phyloP scores from a whole-genome alignment of 2,329 filamentous ascomycete species.

The Arthrobotrys entomopaga region DNA sequence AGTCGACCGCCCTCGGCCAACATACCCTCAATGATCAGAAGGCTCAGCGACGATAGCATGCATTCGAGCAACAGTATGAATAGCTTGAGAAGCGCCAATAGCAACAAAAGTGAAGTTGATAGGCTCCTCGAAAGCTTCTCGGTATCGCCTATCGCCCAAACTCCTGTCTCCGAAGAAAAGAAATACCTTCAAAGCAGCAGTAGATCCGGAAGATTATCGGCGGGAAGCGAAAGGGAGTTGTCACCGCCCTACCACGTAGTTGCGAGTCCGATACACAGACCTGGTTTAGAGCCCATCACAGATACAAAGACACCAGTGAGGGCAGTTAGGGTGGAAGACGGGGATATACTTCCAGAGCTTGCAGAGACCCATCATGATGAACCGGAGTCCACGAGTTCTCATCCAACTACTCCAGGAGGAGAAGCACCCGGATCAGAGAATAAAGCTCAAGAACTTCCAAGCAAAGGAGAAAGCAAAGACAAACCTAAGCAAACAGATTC shows the following conservation, averaged over 20 bases:
- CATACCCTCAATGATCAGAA: slow-evolving; percentile 58
- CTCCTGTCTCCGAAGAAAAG: slow-evolving; percentile 60
- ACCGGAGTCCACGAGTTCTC: neutral
- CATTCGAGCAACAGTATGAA: slow-evolving; percentile 64
- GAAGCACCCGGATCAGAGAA: neutral
- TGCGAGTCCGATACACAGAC: slow-evolving; percentile 34
- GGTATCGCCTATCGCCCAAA: slow-evolving; percentile 67
- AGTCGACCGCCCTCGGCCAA: slow-evolving; percentile 39
- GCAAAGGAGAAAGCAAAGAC: slow-evolving; percentile 16
- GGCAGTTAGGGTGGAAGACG: slow-evolving; percentile 38
- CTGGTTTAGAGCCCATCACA: slow-evolving; percentile 37
- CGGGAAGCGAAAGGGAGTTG: slow-evolving; percentile 18
- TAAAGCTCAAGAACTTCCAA: slow-evolving; percentile 19
- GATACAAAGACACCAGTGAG: slow-evolving; percentile 46
- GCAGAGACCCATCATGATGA: slow-evolving; percentile 4
- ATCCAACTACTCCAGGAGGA: neutral
- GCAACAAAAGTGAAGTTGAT: slow-evolving; percentile 73
- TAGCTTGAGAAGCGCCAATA: slow-evolving; percentile 68
- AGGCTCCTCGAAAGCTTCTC: slow-evolving; percentile 77
- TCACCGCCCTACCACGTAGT: slow-evolving; percentile 16
- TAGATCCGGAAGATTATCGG: slow-evolving; percentile 29
- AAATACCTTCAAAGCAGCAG: slow-evolving; percentile 10
- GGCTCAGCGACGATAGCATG: slow-evolving; percentile 62
- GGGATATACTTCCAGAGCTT: slow-evolving; percentile 16
- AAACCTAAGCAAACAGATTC: neutral